Evolutionary conservation across 2,329 filamentous ascomycete species (phyloP).

Genomic region (Sordariomycetes sp.): DNA sequence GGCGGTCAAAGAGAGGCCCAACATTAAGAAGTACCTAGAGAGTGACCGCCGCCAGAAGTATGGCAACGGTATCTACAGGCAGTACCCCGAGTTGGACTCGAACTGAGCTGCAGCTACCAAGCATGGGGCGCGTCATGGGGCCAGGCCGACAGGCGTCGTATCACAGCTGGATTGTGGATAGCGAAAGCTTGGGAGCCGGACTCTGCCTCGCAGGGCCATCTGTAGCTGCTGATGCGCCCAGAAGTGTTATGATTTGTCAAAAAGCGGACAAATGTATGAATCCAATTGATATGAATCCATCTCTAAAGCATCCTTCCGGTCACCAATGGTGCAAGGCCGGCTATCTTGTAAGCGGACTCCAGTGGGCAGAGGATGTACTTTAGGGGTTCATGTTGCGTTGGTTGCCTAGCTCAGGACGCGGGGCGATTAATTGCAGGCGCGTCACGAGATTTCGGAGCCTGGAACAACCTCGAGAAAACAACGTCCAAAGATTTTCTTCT

Average conservation of each 20-base stretch:
- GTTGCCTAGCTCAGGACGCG: neutral
- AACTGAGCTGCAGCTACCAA: slow-evolving; percentile 4
- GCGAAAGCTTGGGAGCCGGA: no score
- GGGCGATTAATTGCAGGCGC: neutral
- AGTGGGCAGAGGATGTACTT: no score
- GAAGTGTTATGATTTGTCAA: no score
- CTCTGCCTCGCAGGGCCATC: no score
- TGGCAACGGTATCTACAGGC: slow-evolving; percentile 54
- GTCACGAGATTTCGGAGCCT: neutral
- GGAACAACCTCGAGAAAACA: neutral
- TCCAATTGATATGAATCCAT: no score
- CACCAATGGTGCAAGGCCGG: no score
- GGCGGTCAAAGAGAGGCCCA: slow-evolving; percentile 49
- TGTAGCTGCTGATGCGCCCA: no score
- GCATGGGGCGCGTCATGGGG: neutral
- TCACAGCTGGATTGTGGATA: no score
- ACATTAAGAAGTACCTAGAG: slow-evolving; percentile 56
- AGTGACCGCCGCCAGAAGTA: slow-evolving; percentile 56
- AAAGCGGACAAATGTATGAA: no score
- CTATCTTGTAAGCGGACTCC: no score
- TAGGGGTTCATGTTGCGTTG: neutral
- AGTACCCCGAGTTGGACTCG: slow-evolving; percentile 63
- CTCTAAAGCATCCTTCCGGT: no score
- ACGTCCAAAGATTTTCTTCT: neutral
- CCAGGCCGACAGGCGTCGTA: no score